Base-by-base conservation (phyloP, 176 grass and related monocot species). In the Pontederia crassipes region DNA sequence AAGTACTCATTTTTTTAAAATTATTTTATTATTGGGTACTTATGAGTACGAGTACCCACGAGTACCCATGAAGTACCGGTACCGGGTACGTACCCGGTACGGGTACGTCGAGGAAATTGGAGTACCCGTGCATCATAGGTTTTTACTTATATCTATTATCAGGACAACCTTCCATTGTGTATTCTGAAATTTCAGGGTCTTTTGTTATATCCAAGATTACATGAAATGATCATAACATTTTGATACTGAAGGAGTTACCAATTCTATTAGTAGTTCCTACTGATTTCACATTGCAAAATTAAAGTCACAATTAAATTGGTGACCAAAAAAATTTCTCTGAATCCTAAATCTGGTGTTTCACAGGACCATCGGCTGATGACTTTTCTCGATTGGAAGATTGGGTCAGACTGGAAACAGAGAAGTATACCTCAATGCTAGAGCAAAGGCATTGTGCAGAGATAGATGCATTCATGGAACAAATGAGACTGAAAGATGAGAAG, bases 391-490 rank as follows among this genome's bases (percentile, higher is more conserved):
- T 89, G 68, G 80, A 86, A 75, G 82, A 89, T 68, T 95, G 86
- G 90, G 73, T 84, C 72, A 80, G 79, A 61, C 77, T 71, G 75
- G 83, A 89, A 62, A 80, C 62, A 0, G 86, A 84, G 59, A 95
- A 89, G 83, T 82, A 89, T 72, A 76, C 77, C 12, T 66, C 59
- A 27, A 79, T 89, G 52, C 64, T 89, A 5, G 79, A 81, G 57
- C 72, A 89, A 40, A 79, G 76, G 59, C 90, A 89, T 62, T 11
- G 10, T 14, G 65, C 80, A 28, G 90, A 89, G 76, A 59, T 95
- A 54, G 90, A 95, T 64, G 90, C 90, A 49, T 95, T 95, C 68
- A 82, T 74, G 48, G 90, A 95, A 70, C 90, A 95, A 63, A 72
- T 95, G 52, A 75, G 77, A 28, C 62, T 81, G 52, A 89, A 84